Conservation (phyloP, 441 rosid species). For the Corymbia calophylla region DNA sequence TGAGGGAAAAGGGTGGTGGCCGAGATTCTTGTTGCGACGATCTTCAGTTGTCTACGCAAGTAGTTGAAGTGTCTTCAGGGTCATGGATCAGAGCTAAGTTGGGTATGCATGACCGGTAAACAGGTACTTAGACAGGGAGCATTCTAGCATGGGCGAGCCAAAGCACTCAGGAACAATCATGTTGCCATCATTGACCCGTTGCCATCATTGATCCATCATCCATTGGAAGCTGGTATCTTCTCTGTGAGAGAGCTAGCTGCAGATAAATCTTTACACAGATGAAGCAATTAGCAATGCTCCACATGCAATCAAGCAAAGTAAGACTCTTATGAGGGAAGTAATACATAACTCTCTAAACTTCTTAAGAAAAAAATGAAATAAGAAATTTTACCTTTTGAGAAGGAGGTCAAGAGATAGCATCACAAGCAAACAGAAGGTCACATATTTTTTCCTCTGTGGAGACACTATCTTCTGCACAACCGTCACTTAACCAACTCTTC, state of each 20-base stretch:
- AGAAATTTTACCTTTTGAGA: background rate
- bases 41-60: background rate
- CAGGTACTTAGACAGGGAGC: background rate
- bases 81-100: background rate
- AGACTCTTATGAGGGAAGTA: background rate
- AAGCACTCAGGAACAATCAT: background rate
- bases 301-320: background rate
- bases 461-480: conserved; percentile 20
- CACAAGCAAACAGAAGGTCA: conserved; percentile 55
- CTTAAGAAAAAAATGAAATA: background rate
- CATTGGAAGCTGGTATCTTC: background rate
- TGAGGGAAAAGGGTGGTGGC: background rate
- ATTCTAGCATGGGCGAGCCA: background rate
- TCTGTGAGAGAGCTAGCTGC: background rate
- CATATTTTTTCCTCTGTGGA: conserved; percentile 45
- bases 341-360: background rate
- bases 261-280: background rate
- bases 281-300: background rate
- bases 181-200: background rate
- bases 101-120: background rate
- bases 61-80: background rate
- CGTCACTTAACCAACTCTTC: conserved; percentile 28
- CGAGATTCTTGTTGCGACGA: background rate
- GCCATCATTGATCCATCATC: background rate
- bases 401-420: conserved; percentile 9